These are phyloP conservation scores for Escallonia rubra DNA, from an alignment of 129 eudicot genomes.

Conservation along the genomic window DNA sequence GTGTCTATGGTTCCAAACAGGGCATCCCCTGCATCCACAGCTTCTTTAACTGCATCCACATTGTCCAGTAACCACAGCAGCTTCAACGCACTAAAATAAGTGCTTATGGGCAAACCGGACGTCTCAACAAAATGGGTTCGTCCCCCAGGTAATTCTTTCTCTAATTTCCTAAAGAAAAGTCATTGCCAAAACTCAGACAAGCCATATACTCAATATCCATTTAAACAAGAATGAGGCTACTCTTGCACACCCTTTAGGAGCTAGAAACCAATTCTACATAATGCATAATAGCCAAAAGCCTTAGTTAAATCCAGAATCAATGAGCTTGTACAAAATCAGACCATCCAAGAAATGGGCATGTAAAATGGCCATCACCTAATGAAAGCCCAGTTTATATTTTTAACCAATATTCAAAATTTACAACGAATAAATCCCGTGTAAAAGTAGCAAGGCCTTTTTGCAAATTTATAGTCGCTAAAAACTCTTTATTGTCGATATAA, in stretches of 20 bases:
- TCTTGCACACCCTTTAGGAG: no score
- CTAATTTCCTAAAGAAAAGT: conserved; percentile 54
- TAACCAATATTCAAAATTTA: no score
- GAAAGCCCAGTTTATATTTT: no score
- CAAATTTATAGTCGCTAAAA: no score
- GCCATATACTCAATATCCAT: no score
- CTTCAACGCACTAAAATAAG: conserved; percentile 94
- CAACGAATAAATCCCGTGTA: no score
- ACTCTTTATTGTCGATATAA: no score
- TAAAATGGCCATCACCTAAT: no score
- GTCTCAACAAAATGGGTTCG: conserved; percentile 69
- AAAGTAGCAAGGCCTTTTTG: no score
- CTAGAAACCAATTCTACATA: background rate
- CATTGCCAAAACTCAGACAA: no score
- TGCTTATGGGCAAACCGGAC: conserved; percentile 92
- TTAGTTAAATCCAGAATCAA: background rate
- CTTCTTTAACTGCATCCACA: conserved; percentile 63
- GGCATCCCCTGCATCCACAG: conserved; percentile 76
- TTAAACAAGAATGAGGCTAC: no score
- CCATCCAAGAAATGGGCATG: background rate
- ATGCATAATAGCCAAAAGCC: background rate
- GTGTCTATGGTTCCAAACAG: conserved; percentile 90
- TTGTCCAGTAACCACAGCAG: conserved; percentile 81
- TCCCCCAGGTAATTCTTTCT: conserved; percentile 81
- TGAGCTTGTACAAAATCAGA: background rate